phyloP scores from a whole-genome alignment of 2,329 filamentous ascomycete species.

The Talaromyces sp. region DNA sequence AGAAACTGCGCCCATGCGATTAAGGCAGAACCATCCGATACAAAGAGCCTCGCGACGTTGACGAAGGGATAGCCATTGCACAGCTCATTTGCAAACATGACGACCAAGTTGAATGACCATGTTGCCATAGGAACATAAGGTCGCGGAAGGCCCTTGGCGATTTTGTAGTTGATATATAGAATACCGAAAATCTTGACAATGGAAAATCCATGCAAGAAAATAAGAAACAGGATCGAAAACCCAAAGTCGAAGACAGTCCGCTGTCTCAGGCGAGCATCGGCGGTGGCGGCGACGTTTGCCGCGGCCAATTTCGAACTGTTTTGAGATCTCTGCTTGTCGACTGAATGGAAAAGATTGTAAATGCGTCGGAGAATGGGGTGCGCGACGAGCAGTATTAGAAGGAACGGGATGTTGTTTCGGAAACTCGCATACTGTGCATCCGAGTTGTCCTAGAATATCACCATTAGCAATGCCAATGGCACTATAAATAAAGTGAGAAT shows the following conservation, averaged over 20 bases:
- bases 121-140: constrained; percentile 68
- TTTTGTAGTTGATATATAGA: constrained; percentile 72
- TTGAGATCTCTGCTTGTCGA: constrained; percentile 8
- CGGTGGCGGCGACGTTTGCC: constrained; percentile 29
- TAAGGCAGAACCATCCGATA: constrained; percentile 35
- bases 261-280: constrained; percentile 59
- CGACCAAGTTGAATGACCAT: constrained; percentile 84
- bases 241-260: constrained; percentile 75
- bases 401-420: constrained; percentile 77
- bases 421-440: constrained; percentile 85
- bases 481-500: neutral
- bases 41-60: constrained; percentile 54
- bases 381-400: constrained; percentile 66
- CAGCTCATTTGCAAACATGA: constrained; percentile 86
- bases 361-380: constrained; percentile 73
- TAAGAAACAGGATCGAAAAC: constrained; percentile 76
- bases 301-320: constrained; percentile 7
- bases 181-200: constrained; percentile 77
- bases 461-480: neutral
- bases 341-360: constrained; percentile 57
- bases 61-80: constrained; percentile 70
- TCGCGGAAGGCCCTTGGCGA: constrained; percentile 69
- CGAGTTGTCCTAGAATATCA: constrained; percentile 65
- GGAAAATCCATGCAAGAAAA: constrained; percentile 79
- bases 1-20: constrained; percentile 65